phyloP scores from a whole-genome alignment of 129 eudicot species.

The Heracleum sosnowskyi region DNA sequence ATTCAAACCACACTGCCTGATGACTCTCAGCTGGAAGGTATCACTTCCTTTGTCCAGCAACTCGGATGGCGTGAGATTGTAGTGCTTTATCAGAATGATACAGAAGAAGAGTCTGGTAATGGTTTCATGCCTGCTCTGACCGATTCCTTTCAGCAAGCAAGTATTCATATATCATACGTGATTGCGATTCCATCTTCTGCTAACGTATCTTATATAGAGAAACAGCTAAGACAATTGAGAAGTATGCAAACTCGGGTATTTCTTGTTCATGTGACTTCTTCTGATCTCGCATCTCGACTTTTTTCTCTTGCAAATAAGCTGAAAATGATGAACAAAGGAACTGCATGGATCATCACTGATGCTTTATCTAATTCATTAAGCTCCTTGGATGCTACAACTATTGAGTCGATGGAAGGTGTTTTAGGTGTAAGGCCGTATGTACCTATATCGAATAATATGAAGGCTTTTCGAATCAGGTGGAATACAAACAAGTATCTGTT shows the following conservation, averaged over 20 bases:
- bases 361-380: conserved; percentile 6
- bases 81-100: conserved; percentile 16
- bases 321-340: conserved; percentile 16
- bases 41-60: conserved; percentile 17
- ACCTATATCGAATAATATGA: conserved; percentile 3
- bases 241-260: conserved; percentile 27
- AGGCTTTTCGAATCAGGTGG: conserved; percentile 23
- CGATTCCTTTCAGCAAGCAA: conserved; percentile 8
- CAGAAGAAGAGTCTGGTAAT: conserved; percentile 12
- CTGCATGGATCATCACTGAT: conserved; percentile 26
- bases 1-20: neutral
- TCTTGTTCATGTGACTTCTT: conserved; percentile 25
- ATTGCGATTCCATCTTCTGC: neutral
- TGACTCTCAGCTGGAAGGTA: conserved; percentile 13
- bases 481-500: neutral
- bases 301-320: conserved; percentile 17
- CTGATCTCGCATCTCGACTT: conserved; percentile 11
- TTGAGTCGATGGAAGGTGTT: conserved; percentile 18
- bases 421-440: conserved; percentile 24
- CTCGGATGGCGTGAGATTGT: conserved; percentile 22
- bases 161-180: neutral
- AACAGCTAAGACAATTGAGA: conserved; percentile 11
- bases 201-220: neutral
- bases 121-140: conserved; percentile 18
- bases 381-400: conserved; percentile 5